phyloP scores from a whole-genome alignment of 257 asterid species.

The Paraleonurus japonicus region DNA sequence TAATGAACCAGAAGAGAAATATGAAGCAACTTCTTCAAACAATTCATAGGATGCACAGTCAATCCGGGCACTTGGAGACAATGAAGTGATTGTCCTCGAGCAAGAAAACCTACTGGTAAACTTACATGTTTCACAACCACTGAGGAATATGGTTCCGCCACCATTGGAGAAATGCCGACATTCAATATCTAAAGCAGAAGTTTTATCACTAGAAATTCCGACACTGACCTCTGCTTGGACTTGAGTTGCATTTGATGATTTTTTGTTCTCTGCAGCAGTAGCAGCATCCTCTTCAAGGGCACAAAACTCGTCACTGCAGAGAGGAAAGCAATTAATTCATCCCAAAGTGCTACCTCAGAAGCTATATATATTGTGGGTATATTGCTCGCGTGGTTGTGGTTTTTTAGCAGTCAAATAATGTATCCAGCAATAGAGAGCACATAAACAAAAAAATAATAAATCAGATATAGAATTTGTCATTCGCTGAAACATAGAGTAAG shows the following conservation, averaged over 20 bases:
- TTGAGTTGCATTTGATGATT: conserved; percentile 22
- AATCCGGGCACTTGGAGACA: conserved; percentile 66
- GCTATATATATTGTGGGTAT: too few relatives aligned
- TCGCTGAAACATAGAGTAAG: neutral
- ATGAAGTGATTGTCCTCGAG: conserved; percentile 74
- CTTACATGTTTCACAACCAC: conserved; percentile 56
- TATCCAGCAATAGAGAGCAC: neutral
- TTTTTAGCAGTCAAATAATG: neutral
- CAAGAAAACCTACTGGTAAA: conserved; percentile 67
- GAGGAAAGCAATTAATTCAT: neutral
- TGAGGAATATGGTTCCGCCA: conserved; percentile 43
- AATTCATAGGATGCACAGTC: conserved; percentile 51
- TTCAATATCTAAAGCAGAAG: conserved; percentile 51
- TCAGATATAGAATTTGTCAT: neutral
- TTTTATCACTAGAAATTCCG: conserved; percentile 48
- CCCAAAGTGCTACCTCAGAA: conserved; percentile 14
- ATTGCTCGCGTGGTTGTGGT: too few relatives aligned
- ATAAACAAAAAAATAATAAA: neutral
- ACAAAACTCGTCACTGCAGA: conserved; percentile 65
- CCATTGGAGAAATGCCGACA: conserved; percentile 42
- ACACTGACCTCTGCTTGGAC: conserved; percentile 57
- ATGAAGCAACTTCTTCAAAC: conserved; percentile 58
- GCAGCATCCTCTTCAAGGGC: conserved; percentile 36
- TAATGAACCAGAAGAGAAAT: conserved; percentile 56
- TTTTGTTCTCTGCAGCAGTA: conserved; percentile 22